These are phyloP conservation scores for Eimeria brunetti DNA, from an alignment of 169 alveolate genomes.

Conservation along the genomic window DNA sequence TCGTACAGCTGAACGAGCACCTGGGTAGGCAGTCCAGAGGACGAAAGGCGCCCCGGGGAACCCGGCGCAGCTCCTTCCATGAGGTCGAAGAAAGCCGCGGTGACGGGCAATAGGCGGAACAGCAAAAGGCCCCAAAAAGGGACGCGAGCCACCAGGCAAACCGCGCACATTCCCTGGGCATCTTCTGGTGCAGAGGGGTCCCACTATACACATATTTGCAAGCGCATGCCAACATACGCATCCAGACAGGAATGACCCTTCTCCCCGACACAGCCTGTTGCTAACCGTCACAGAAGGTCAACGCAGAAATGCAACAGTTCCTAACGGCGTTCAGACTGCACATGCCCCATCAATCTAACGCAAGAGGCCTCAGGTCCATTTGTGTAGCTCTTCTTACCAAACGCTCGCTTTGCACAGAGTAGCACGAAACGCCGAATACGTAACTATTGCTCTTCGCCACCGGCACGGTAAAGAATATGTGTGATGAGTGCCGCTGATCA, in stretches of 20 bases:
- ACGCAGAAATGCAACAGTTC: neutral
- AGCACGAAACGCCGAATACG: conserved; percentile 58
- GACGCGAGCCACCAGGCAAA: conserved; percentile 62
- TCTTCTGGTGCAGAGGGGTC: conserved; percentile 30
- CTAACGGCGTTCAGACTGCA: neutral
- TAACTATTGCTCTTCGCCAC: conserved; percentile 4
- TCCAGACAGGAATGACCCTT: too few species aligned
- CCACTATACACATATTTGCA: conserved; percentile 14
- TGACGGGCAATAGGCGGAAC: conserved; percentile 74
- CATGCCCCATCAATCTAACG: neutral
- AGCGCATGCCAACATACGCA: neutral
- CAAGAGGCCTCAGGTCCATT: neutral
- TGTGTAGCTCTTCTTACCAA: conserved; percentile 7
- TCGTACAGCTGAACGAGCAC: conserved; percentile 50
- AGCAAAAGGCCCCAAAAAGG: conserved; percentile 77
- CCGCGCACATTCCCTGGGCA: conserved; percentile 65
- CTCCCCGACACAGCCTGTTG: neutral
- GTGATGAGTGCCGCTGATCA: conserved; percentile 49
- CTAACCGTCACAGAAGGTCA: neutral
- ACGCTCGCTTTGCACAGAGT: conserved; percentile 35
- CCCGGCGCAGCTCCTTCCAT: conserved; percentile 25
- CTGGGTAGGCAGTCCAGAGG: conserved; percentile 43
- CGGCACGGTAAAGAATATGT: conserved; percentile 59
- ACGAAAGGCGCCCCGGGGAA: neutral
- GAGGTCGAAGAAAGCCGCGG: conserved; percentile 64